Conservation (phyloP, 257 asterid genomes). For the Perilla frutescens region DNA sequence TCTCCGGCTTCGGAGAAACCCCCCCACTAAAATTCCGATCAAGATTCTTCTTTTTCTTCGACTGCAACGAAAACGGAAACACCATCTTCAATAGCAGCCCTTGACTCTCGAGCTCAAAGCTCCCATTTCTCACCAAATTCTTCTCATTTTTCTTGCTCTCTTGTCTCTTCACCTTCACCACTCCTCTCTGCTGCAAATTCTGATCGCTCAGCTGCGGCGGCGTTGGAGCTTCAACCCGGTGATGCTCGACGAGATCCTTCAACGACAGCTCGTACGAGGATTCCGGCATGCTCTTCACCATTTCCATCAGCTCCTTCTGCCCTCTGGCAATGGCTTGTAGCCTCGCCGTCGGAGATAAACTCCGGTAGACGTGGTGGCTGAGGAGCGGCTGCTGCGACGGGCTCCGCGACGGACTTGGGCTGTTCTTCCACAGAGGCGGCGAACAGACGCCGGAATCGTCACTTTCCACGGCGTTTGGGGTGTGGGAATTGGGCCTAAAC, state of each 20-base stretch:
- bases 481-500: conserved; percentile 39
- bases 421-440: conserved; percentile 74
- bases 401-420: conserved; percentile 45
- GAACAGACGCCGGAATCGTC: conserved; percentile 70
- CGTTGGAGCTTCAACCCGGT: conserved; percentile 28
- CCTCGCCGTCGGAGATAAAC: conserved; percentile 64
- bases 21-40: conserved; percentile 40
- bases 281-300: conserved; percentile 89
- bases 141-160: conserved; percentile 47
- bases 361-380: conserved; percentile 35
- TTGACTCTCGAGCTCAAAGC: conserved; percentile 53
- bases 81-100: conserved; percentile 75
- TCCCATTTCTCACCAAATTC: conserved; percentile 43
- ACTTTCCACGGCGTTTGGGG: conserved; percentile 34
- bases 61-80: conserved; percentile 53
- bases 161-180: conserved; percentile 34
- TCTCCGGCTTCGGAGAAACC: conserved; percentile 60
- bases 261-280: conserved; percentile 75
- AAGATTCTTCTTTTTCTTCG: conserved; percentile 53
- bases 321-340: conserved; percentile 76
- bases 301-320: conserved; percentile 87
- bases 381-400: conserved; percentile 46
- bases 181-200: conserved; percentile 37
- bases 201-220: conserved; percentile 12
- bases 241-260: conserved; percentile 78